A percentile compares a stretch with the other conserved stretches of the same genome.
Evolutionary conservation across 768 basidiomycete species (phyloP).

Genomic region (Boletellus emodensis): DNA sequence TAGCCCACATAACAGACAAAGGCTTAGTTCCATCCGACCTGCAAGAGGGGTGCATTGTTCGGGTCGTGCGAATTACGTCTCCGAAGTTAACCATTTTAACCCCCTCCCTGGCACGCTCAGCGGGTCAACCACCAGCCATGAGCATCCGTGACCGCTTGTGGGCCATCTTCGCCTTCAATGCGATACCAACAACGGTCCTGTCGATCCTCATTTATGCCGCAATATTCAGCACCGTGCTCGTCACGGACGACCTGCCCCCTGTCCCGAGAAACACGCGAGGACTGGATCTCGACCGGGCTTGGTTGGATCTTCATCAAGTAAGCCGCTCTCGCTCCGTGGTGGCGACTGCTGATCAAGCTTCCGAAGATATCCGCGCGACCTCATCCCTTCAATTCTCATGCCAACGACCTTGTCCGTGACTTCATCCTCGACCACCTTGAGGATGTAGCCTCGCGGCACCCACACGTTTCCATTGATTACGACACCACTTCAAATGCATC

Average conservation of each 20-base stretch:
- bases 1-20: too few species aligned
- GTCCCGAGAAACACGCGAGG: constrained; percentile 44
- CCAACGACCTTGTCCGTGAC: constrained; percentile 62
- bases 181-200: constrained; percentile 43
- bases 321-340: constrained; percentile 6
- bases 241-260: constrained; percentile 45
- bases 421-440: constrained; percentile 56
- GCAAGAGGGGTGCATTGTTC: too few species aligned
- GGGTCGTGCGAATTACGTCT: neutral
- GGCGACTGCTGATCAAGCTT: neutral
- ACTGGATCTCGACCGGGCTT: constrained; percentile 51
- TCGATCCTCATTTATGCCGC: constrained; percentile 44
- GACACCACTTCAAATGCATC: constrained; percentile 50
- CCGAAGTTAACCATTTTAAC: neutral
- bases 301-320: constrained; percentile 55
- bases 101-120: neutral
- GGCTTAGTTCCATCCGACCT: too few species aligned
- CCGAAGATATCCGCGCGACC: constrained; percentile 61
- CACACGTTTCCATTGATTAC: constrained; percentile 48
- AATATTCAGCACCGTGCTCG: constrained; percentile 44
- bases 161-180: constrained; percentile 35
- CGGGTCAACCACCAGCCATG: constrained; percentile 15
- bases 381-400: constrained; percentile 75
- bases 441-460: constrained; percentile 39
- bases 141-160: constrained; percentile 20